Evolutionary conservation across 2,329 filamentous ascomycete genomes (phyloP).

Genomic region (Sporothrix phasma): DNA sequence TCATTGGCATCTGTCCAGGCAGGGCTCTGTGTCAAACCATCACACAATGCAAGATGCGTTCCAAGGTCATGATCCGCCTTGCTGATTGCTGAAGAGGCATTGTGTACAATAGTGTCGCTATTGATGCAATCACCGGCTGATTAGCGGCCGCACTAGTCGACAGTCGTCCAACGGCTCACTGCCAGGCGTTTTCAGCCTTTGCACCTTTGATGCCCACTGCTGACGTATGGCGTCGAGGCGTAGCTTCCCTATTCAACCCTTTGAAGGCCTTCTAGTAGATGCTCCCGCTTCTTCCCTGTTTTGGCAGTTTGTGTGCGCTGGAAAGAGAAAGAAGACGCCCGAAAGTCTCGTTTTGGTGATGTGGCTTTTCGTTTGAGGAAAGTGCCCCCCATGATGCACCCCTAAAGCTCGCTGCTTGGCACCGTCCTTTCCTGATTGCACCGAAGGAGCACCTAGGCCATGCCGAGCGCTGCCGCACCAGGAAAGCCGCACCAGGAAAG

Average conservation of each 20-base stretch:
- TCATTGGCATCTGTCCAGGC: background rate
- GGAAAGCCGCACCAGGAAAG: constrained; percentile 5
- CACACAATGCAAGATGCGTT: background rate
- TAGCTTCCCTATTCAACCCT: background rate
- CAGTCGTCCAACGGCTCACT: too few species aligned
- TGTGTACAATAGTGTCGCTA: too few species aligned
- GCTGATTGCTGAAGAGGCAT: background rate
- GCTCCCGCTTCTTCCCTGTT: background rate
- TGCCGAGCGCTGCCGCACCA: constrained; percentile 3
- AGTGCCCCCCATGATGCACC: background rate
- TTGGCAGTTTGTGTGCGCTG: background rate
- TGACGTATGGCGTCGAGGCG: background rate
- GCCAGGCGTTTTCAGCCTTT: background rate
- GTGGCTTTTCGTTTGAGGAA: background rate
- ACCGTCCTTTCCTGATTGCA: constrained; percentile 7
- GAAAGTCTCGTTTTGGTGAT: background rate
- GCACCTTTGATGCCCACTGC: background rate
- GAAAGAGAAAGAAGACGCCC: background rate
- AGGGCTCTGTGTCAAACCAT: background rate
- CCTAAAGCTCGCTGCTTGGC: background rate
- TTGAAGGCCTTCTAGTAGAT: background rate
- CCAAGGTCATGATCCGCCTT: background rate
- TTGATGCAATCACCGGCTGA: background rate
- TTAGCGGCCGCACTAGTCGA: background rate
- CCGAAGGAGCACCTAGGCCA: background rate